Base-by-base conservation (phyloP, 2,329 filamentous ascomycete genomes). In the Diaporthe amygdali region DNA sequence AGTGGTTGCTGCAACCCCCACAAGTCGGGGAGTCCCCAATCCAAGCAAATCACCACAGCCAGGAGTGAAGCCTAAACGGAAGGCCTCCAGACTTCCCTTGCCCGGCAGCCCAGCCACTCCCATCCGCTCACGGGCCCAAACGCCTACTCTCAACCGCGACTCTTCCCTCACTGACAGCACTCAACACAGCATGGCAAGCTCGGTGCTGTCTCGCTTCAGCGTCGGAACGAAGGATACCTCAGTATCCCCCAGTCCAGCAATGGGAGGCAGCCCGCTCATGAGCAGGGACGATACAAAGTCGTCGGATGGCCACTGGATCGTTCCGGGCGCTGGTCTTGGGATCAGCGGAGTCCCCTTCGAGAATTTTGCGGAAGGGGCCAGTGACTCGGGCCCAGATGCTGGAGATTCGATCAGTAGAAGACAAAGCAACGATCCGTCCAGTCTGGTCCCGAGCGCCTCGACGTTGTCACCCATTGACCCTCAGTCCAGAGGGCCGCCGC, bases 81-180 rank as follows among this genome's bases (percentile, higher is more conserved):
- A 82, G 1, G 80, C 76, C 25, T 84, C 83, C 2, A 81, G 80
- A 59, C 76, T 84, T 4, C 83, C 83, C 0, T 75, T 82, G 5
- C 79, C 76, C 9, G 71, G 76, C 56, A 75, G 76, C 49, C 76
- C 81, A 20, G 75, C 81, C 20, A 84, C 82, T 2, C 82, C 82
- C 0, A 81, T 77, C 70, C 78, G 81, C 17, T 78, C 78, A 20
- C 77, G 75, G 22, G 27, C 44, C 14, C 44, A 64, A 34, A 83
- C 82, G 0, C 82, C 83, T 2, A 77, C 74, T 8, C 74, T 81
- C 34, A 74, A 75, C 59, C 78, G 78, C 17, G 81, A 84, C 44
- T 78, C 78, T 32, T 84, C 81, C 59, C 78, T 82, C 67, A 82
- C 83, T 15, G 83, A 84, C 68, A 84, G 82, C 75, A 78, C 76